Evolutionary conservation across 441 rosid species (phyloP).

Genomic region (Gossypium trilobum): DNA sequence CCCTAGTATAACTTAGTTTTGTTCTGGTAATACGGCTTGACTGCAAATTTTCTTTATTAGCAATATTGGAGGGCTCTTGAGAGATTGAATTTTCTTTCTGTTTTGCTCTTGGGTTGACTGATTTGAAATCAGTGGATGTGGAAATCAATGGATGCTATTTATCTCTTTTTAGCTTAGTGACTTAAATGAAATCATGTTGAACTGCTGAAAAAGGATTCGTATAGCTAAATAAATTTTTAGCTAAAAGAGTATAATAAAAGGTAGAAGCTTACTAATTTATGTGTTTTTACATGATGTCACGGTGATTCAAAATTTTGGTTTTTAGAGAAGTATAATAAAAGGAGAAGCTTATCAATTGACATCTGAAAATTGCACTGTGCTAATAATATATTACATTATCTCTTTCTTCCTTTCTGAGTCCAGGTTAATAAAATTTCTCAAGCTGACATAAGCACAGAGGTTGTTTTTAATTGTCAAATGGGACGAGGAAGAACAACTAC

Average conservation of each 20-base stretch:
- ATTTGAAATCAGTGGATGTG: background rate
- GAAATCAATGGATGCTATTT: background rate
- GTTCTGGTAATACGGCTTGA: background rate
- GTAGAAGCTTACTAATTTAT: background rate
- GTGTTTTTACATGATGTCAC: background rate
- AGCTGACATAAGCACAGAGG: constrained; percentile 62
- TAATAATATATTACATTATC: background rate
- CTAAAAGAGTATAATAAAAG: background rate
- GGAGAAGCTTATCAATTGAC: background rate
- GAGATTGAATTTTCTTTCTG: background rate
- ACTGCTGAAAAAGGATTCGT: background rate
- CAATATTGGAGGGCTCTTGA: constrained; percentile 5
- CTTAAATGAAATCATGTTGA: background rate
- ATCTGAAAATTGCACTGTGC: background rate
- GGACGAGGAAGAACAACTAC: constrained; percentile 98
- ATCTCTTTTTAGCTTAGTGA: background rate
- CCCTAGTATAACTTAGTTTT: background rate
- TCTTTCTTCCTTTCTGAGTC: constrained; percentile 9
- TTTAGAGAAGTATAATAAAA: background rate
- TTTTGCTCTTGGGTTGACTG: constrained; percentile 7
- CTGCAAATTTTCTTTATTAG: constrained; percentile 4
- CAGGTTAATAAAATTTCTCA: constrained; percentile 84
- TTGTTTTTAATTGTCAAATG: constrained; percentile 96
- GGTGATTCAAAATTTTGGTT: background rate
- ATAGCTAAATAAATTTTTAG: background rate